These are phyloP conservation scores for Xylaria scruposa DNA, from an alignment of 495 filamentous ascomycete genomes.

Conservation along the genomic window DNA sequence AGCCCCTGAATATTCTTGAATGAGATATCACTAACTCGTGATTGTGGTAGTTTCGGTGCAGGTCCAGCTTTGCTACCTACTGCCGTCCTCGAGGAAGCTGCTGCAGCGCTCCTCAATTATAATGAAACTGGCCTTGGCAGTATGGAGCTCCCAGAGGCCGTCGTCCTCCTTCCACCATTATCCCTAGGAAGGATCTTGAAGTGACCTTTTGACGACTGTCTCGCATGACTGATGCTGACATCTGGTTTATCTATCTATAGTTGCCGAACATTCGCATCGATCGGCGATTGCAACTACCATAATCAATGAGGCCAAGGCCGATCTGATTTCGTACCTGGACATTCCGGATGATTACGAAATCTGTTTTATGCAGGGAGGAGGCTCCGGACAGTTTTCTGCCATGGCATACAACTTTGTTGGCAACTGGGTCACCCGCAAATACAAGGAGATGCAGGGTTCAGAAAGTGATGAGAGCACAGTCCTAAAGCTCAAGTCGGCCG, in stretches of 20 bases:
- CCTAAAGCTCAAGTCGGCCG: conserved; percentile 58
- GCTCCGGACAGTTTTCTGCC: conserved; percentile 74
- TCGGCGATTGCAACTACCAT: conserved; percentile 69
- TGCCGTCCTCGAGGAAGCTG: conserved; percentile 67
- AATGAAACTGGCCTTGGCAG: conserved; percentile 70
- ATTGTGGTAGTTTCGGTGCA: conserved; percentile 66
- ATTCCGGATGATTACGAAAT: conserved; percentile 74
- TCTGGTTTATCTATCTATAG: too few relatives aligned
- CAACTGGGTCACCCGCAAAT: conserved; percentile 67
- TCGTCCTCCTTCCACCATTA: too few relatives aligned
- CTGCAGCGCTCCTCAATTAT: conserved; percentile 75
- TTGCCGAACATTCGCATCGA: conserved; percentile 84
- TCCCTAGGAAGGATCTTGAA: too few relatives aligned
- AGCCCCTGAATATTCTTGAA: too few relatives aligned
- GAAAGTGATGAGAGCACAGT: too few relatives aligned
- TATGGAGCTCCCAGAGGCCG: too few relatives aligned
- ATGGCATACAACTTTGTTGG: conserved; percentile 73
- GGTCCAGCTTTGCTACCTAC: conserved; percentile 79
- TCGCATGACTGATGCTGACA: too few relatives aligned
- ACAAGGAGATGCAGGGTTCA: conserved; percentile 40
- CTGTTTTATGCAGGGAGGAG: conserved; percentile 76
- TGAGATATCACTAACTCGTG: too few relatives aligned
- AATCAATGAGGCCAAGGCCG: conserved; percentile 59
- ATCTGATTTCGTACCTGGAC: conserved; percentile 63
- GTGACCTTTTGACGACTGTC: too few relatives aligned